Conservation (phyloP, 768 basidiomycete species). For the Leccinum arenicola region DNA sequence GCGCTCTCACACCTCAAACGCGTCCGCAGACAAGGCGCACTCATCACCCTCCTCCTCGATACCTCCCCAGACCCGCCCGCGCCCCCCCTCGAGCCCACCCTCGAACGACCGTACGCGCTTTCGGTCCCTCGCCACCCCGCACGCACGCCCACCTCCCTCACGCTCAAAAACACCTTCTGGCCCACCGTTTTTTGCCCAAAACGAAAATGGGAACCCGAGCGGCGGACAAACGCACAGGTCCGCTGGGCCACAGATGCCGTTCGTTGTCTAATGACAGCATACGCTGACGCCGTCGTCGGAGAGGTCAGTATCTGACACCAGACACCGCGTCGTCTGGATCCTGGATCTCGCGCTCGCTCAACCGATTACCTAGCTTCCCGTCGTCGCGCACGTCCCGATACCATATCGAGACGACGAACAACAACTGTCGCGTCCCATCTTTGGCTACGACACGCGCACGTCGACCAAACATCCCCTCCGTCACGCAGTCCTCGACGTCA, state of each 20-base stretch:
- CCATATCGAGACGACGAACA: constrained; percentile 38
- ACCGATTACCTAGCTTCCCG: constrained; percentile 54
- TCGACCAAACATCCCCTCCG: constrained; percentile 75
- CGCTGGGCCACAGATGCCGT: constrained; percentile 79
- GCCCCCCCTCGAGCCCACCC: constrained; percentile 47
- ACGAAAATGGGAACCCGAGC: constrained; percentile 61
- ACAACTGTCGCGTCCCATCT: constrained; percentile 36
- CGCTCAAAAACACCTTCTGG: constrained; percentile 76
- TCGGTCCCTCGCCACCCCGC: constrained; percentile 68
- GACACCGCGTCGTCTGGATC: background rate
- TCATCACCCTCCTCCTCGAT: constrained; percentile 55
- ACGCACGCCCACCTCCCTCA: constrained; percentile 60
- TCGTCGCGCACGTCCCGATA: constrained; percentile 67
- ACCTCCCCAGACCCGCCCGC: constrained; percentile 40
- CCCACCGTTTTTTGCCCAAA: constrained; percentile 75
- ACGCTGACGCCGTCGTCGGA: constrained; percentile 51
- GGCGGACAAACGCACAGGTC: constrained; percentile 63
- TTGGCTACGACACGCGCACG: constrained; percentile 67
- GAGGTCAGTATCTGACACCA: constrained; percentile 49
- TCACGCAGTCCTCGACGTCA: constrained; percentile 79
- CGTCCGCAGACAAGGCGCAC: constrained; percentile 52
- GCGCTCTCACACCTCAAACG: constrained; percentile 75
- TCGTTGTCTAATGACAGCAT: constrained; percentile 46
- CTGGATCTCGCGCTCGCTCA: background rate
- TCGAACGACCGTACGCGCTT: constrained; percentile 52